Percentiles rank a stretch among this genome's conserved stretches.
phyloP scores from a whole-genome alignment of 306 rosid species.

The Castanospermum australe region DNA sequence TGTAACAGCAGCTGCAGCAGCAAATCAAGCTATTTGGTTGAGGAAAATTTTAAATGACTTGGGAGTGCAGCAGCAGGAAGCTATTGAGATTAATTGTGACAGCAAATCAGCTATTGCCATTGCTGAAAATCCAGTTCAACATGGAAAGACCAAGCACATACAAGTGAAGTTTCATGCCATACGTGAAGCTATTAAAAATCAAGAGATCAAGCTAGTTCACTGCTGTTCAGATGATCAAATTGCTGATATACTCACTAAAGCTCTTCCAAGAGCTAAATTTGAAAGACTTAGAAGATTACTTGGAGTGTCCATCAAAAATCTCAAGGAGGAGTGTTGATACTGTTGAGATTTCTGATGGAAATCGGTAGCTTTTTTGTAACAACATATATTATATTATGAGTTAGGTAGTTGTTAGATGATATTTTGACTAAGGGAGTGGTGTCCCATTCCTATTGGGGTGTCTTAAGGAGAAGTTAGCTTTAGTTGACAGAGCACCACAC shows the following conservation, averaged over 20 bases:
- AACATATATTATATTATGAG: too few relatives aligned
- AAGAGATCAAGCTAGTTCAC: not conserved
- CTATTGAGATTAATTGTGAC: too few relatives aligned
- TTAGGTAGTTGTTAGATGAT: too few relatives aligned
- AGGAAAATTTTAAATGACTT: not conserved
- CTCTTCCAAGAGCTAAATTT: not conserved
- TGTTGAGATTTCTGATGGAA: too few relatives aligned
- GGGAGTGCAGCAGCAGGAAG: too few relatives aligned
- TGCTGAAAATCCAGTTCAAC: too few relatives aligned
- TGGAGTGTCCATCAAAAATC: not conserved
- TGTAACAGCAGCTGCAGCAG: not conserved
- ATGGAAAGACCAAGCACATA: not conserved
- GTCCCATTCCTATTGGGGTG: too few relatives aligned
- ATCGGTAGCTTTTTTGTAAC: too few relatives aligned
- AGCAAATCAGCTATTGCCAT: too few relatives aligned
- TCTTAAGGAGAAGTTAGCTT: too few relatives aligned
- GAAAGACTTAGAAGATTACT: not conserved
- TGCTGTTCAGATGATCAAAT: not conserved
- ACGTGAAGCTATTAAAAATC: not conserved
- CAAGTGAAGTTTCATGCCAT: not conserved
- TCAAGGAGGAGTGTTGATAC: not conserved
- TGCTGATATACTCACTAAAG: not conserved
- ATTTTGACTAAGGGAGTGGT: too few relatives aligned
- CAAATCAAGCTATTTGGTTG: not conserved
- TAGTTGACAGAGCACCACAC: too few relatives aligned